A percentile compares a stretch with the other conserved stretches of the same genome.
Conservation (phyloP, 2,329 filamentous ascomycete species). For the Cercospora janseana region DNA sequence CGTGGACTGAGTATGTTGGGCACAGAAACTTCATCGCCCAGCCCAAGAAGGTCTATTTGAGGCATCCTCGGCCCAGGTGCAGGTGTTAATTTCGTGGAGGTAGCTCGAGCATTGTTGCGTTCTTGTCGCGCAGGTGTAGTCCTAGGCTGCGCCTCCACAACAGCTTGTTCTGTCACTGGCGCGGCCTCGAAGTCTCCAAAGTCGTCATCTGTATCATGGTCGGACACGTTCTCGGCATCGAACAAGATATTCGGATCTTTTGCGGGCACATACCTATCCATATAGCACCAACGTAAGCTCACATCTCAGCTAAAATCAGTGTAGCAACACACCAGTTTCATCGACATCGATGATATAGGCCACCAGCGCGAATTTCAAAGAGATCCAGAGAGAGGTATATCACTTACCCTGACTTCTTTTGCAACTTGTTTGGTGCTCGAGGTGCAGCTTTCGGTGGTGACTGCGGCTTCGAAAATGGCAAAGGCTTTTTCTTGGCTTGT, state of each 20-base stretch:
- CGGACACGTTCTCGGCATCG: conserved; percentile 34
- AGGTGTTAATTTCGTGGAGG: not conserved
- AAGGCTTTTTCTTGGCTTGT: conserved; percentile 13
- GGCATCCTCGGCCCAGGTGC: conserved; percentile 18
- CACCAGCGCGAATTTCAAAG: too few species aligned
- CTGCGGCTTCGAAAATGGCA: conserved; percentile 7
- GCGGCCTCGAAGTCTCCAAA: conserved; percentile 38
- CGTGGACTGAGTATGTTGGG: conserved; percentile 17
- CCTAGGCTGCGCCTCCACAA: not conserved
- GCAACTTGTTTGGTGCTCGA: conserved; percentile 27
- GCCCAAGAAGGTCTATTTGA: conserved; percentile 32
- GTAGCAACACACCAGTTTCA: not conserved
- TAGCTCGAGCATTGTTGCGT: conserved; percentile 11
- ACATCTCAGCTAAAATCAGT: not conserved
- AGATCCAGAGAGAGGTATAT: too few species aligned
- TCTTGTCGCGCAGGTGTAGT: conserved; percentile 5
- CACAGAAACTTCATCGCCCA: conserved; percentile 28
- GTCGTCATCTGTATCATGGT: conserved; percentile 34
- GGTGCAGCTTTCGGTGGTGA: conserved; percentile 13
- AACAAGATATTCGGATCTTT: conserved; percentile 36
- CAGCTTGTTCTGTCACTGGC: too few species aligned
- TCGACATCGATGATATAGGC: too few species aligned
- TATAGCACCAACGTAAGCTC: not conserved
- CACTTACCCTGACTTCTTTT: conserved; percentile 26
- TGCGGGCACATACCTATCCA: conserved; percentile 22